Evolutionary conservation across 768 basidiomycete genomes (phyloP).

Genomic region (Boletus tomentosulus): DNA sequence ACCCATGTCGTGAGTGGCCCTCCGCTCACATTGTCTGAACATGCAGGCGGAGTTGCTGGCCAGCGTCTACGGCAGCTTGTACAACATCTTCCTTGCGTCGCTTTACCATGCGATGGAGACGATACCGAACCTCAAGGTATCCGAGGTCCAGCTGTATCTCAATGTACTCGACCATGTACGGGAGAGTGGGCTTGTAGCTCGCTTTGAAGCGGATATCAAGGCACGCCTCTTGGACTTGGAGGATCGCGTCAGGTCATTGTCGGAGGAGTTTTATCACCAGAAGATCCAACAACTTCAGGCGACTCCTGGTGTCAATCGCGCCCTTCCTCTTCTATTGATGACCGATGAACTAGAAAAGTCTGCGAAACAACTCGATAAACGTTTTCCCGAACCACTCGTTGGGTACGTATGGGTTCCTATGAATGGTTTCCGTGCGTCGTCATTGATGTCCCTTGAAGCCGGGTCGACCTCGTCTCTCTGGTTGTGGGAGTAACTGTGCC

Average conservation of each 20-base stretch:
- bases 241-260: slow-evolving; percentile 56
- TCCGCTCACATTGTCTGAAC: slow-evolving; percentile 5
- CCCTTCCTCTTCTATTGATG: slow-evolving; percentile 76
- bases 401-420: slow-evolving; percentile 46
- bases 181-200: slow-evolving; percentile 64
- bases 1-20: background rate
- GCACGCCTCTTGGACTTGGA: slow-evolving; percentile 66
- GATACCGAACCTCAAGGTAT: slow-evolving; percentile 66
- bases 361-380: slow-evolving; percentile 79
- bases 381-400: slow-evolving; percentile 79
- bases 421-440: background rate
- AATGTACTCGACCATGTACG: slow-evolving; percentile 67
- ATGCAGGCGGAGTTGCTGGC: slow-evolving; percentile 64
- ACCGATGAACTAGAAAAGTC: slow-evolving; percentile 87
- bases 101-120: slow-evolving; percentile 82
- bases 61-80: slow-evolving; percentile 65
- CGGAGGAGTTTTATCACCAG: slow-evolving; percentile 56
- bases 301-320: slow-evolving; percentile 74
- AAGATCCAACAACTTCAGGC: slow-evolving; percentile 62
- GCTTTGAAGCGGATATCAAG: slow-evolving; percentile 68
- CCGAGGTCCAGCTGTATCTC: slow-evolving; percentile 63
- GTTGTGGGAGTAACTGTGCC: slow-evolving; percentile 68
- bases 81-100: slow-evolving; percentile 81
- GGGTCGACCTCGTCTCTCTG: slow-evolving; percentile 72
- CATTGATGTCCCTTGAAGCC: slow-evolving; percentile 34